Evolutionary conservation across 768 basidiomycete species (phyloP).

Genomic region (Phaffia australis): DNA sequence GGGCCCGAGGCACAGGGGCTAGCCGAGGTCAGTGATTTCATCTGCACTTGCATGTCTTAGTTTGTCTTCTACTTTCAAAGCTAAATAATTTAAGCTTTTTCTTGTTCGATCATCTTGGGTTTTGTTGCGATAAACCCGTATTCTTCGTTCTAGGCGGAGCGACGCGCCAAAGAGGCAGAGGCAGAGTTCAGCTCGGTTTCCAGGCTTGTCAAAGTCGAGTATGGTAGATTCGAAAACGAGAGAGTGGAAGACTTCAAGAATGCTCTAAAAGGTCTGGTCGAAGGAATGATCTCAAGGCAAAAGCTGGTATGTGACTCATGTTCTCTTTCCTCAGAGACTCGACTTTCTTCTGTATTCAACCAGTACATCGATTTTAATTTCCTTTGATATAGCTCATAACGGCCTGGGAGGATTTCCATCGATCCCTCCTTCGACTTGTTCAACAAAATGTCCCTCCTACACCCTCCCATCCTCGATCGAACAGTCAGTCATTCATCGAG

Average conservation of each 20-base stretch:
- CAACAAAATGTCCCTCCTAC: constrained; percentile 7
- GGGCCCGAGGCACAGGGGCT: constrained; percentile 67
- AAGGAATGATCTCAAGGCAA: constrained; percentile 76
- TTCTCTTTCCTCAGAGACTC: not conserved
- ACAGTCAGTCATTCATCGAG: too few relatives aligned
- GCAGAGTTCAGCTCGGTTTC: constrained; percentile 83
- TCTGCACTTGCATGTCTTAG: not conserved
- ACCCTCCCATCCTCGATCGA: too few relatives aligned
- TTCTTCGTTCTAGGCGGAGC: constrained; percentile 54
- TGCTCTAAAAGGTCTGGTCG: constrained; percentile 67
- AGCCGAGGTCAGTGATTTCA: constrained; percentile 52
- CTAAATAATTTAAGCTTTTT: not conserved
- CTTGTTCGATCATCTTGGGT: not conserved
- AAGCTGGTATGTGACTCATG: constrained; percentile 50
- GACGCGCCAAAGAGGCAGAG: constrained; percentile 67
- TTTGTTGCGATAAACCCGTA: not conserved
- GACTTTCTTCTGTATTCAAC: constrained; percentile 3
- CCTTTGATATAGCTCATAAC: constrained; percentile 49
- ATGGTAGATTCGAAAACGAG: constrained; percentile 83
- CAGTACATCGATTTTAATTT: not conserved
- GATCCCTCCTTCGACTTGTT: constrained; percentile 45
- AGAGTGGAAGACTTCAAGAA: constrained; percentile 86
- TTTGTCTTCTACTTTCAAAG: not conserved
- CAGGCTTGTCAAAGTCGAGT: constrained; percentile 76
- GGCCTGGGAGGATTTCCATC: constrained; percentile 74